Evolutionary conservation across 306 rosid genomes (phyloP).

Genomic region (Castanea sativa): DNA sequence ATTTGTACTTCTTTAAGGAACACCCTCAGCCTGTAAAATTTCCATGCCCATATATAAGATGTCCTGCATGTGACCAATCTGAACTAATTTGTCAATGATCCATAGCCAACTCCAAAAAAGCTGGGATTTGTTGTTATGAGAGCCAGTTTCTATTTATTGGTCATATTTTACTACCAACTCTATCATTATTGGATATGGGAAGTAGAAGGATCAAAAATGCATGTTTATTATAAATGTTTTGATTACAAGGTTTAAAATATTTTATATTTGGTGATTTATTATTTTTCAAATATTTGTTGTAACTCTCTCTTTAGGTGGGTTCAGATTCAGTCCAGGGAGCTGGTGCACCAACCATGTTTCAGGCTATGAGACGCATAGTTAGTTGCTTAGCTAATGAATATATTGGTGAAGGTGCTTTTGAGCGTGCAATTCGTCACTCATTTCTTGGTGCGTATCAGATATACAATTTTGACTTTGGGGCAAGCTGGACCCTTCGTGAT

Average conservation of each 20-base stretch:
- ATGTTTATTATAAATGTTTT: background rate
- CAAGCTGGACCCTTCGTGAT: background rate
- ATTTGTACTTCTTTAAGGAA: background rate
- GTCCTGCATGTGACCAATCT: background rate
- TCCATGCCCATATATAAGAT: background rate
- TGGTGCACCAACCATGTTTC: conserved; percentile 99
- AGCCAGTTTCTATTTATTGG: background rate
- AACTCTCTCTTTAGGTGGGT: conserved; percentile 75
- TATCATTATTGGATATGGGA: background rate
- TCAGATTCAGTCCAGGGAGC: conserved; percentile 97
- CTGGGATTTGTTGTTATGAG: background rate
- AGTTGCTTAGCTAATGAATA: conserved; percentile 48
- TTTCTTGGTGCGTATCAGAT: conserved; percentile 67
- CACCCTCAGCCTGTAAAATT: background rate
- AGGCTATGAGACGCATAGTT: conserved; percentile 88
- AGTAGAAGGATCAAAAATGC: background rate
- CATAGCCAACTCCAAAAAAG: too few relatives aligned
- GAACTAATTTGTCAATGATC: too few relatives aligned
- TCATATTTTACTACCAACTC: background rate
- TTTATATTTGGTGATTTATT: background rate
- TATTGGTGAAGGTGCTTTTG: conserved; percentile 77
- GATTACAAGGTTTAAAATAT: background rate
- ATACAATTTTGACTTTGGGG: background rate
- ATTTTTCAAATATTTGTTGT: background rate
- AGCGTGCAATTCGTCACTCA: conserved; percentile 85